These are phyloP conservation scores for Mycena capillaripes DNA, from an alignment of 768 basidiomycete species.

Conservation along the genomic window DNA sequence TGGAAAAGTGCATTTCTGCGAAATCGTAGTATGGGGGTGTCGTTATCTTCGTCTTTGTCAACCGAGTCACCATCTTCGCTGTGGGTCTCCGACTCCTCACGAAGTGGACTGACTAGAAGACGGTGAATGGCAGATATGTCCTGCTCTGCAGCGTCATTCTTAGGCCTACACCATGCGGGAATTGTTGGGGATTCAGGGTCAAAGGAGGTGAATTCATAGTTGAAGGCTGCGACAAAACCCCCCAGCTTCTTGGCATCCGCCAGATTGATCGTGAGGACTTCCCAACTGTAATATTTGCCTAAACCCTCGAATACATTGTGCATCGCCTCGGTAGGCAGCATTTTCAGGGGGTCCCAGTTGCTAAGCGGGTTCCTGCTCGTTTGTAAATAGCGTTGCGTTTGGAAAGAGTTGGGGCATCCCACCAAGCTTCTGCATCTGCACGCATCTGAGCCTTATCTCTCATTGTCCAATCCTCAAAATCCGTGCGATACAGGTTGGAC, in stretches of 20 bases:
- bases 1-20: slow-evolving; percentile 4
- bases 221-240: background rate
- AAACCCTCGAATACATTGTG: slow-evolving; percentile 43
- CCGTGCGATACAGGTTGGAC: slow-evolving; percentile 11
- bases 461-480: slow-evolving; percentile 20
- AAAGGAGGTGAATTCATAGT: background rate
- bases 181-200: background rate
- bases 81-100: background rate
- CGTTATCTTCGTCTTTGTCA: background rate
- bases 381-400: slow-evolving; percentile 15
- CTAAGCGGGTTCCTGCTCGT: slow-evolving; percentile 36
- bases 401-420: slow-evolving; percentile 12
- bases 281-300: slow-evolving; percentile 29
- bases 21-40: background rate
- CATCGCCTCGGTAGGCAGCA: slow-evolving; percentile 46
- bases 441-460: background rate
- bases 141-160: background rate
- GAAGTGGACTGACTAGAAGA: slow-evolving; percentile 3
- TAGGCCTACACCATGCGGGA: background rate
- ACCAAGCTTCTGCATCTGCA: slow-evolving; percentile 30
- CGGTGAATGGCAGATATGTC: background rate
- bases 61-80: background rate
- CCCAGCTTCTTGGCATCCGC: slow-evolving; percentile 4
- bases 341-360: slow-evolving; percentile 43
- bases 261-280: slow-evolving; percentile 30